Percentiles rank a stretch among this genome's conserved stretches.
These are phyloP conservation scores for Wickerhamiella azymoides DNA, from an alignment of 805 yeast species.

Conservation along the genomic window DNA sequence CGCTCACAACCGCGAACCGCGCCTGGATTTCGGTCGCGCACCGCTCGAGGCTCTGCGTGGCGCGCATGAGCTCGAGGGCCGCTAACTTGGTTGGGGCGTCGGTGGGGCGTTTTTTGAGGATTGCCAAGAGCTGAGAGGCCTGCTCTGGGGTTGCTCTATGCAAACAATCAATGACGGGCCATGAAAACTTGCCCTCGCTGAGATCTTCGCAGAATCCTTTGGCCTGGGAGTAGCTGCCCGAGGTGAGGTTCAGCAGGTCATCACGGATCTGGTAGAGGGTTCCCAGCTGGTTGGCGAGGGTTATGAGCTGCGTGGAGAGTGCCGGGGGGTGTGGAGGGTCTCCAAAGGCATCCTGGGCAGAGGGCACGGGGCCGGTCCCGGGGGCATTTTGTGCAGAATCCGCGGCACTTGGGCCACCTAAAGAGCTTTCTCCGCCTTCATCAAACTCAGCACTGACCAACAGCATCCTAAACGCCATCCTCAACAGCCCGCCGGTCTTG, in stretches of 20 bases:
- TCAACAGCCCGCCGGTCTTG: conserved; percentile 79
- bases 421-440: no score
- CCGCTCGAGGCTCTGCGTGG: conserved; percentile 31
- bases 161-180: conserved; percentile 65
- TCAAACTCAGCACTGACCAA: no score
- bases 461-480: conserved; percentile 58
- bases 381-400: no score
- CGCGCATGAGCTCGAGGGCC: conserved; percentile 36
- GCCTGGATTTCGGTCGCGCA: neutral
- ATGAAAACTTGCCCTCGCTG: conserved; percentile 78
- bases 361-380: no score
- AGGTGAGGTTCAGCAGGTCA: conserved; percentile 60
- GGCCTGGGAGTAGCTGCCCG: conserved; percentile 36
- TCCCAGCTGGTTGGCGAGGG: conserved; percentile 65
- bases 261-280: conserved; percentile 74
- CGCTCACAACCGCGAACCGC: neutral
- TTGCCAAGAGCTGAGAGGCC: conserved; percentile 22
- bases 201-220: conserved; percentile 80
- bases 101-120: conserved; percentile 39
- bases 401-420: no score
- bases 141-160: conserved; percentile 26
- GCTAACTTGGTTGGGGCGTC: conserved; percentile 37
- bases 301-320: conserved; percentile 27
- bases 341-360: no score
- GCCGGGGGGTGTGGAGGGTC: neutral